Conservation (phyloP, 2,329 filamentous ascomycete species). For the Fusarium burgessii region DNA sequence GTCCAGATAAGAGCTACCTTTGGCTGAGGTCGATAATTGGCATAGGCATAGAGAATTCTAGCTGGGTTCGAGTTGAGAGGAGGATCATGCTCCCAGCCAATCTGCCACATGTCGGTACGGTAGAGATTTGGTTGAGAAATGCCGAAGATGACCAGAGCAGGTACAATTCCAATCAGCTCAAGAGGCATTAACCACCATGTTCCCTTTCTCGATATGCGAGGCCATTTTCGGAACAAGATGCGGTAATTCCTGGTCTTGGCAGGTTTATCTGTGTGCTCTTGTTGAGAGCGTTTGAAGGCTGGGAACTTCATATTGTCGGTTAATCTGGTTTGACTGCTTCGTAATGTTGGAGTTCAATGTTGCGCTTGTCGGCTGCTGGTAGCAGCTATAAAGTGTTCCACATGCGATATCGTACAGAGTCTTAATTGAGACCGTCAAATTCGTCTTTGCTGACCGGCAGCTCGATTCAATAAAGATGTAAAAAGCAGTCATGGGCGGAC, state of each 20-base stretch:
- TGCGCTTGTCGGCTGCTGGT: constrained; percentile 32
- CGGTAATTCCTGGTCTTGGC: constrained; percentile 54
- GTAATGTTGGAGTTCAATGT: background rate
- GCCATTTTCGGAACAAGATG: constrained; percentile 71
- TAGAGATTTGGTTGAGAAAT: constrained; percentile 80
- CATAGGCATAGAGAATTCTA: constrained; percentile 77
- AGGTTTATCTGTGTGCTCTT: constrained; percentile 33
- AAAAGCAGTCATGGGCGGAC: constrained; percentile 10
- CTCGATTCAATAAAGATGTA: constrained; percentile 22
- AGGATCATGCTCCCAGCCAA: constrained; percentile 72
- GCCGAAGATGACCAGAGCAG: constrained; percentile 76
- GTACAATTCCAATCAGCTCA: constrained; percentile 75
- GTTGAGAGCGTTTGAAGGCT: constrained; percentile 20
- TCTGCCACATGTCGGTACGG: constrained; percentile 77
- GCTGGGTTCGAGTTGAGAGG: constrained; percentile 78
- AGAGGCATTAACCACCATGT: constrained; percentile 73
- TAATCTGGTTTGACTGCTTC: background rate
- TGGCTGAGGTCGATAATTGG: constrained; percentile 74
- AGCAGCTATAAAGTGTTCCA: constrained; percentile 38
- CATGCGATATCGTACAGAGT: constrained; percentile 28
- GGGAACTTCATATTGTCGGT: constrained; percentile 43
- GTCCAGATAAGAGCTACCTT: constrained; percentile 79
- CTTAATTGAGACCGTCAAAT: constrained; percentile 11
- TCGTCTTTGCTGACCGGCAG: constrained; percentile 31
- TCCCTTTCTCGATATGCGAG: constrained; percentile 60